These are phyloP conservation scores for Mortierella sp. DNA, from an alignment of 371 early-diverging fungal species.

Conservation along the genomic window DNA sequence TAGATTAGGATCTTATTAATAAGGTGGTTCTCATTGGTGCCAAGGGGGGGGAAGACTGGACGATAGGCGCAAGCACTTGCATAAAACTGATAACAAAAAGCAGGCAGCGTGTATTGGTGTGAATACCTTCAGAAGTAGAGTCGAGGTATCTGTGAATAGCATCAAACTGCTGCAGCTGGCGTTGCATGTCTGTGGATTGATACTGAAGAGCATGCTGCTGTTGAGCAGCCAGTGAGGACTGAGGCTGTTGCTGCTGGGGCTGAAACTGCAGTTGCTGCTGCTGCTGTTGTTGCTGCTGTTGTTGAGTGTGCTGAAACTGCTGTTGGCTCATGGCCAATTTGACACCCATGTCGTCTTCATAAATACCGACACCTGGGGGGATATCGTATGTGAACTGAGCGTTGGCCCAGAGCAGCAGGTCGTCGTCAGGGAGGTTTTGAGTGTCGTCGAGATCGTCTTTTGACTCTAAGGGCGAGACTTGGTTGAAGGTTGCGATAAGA, in stretches of 20 bases:
- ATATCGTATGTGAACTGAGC: conserved; percentile 81
- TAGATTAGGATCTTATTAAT: background rate
- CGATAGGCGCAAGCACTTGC: background rate
- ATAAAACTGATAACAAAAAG: background rate
- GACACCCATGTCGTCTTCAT: conserved; percentile 48
- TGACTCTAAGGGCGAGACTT: conserved; percentile 38
- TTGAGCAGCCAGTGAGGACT: conserved; percentile 16
- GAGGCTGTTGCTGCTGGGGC: conserved; percentile 30
- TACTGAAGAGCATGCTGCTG: conserved; percentile 22
- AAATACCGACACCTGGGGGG: conserved; percentile 57
- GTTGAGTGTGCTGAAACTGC: conserved; percentile 46
- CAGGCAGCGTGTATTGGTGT: background rate
- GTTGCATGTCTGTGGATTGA: conserved; percentile 32
- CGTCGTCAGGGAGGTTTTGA: conserved; percentile 58
- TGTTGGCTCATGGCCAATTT: conserved; percentile 49
- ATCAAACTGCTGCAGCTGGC: conserved; percentile 43
- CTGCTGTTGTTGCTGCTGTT: conserved; percentile 40
- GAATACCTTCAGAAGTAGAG: conserved; percentile 27
- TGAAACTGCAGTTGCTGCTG: conserved; percentile 31
- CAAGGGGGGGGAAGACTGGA: background rate
- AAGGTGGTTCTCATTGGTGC: background rate
- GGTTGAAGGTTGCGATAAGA: conserved; percentile 51
- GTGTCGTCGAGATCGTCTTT: conserved; percentile 46
- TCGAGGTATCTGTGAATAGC: conserved; percentile 44
- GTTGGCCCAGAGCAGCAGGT: conserved; percentile 79